Evolutionary conservation across 768 basidiomycete genomes (phyloP).

Genomic region (Termitomyces sp.): DNA sequence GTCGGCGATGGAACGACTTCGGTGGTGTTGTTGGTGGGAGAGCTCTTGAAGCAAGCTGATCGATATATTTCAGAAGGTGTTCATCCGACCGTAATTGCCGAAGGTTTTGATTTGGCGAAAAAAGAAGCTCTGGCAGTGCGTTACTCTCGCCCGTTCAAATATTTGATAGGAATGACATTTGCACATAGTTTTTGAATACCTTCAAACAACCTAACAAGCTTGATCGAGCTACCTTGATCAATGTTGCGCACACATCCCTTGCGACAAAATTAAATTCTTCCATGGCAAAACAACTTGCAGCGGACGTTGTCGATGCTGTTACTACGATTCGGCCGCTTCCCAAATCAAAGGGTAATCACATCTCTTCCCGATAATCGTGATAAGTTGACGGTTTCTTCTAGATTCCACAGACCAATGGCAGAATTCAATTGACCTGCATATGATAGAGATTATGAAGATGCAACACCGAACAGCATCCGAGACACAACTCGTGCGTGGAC

Average conservation of each 20-base stretch:
- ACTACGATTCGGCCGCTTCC: conserved; percentile 74
- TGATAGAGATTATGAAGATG: conserved; percentile 99
- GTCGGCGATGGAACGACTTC: conserved; percentile 99
- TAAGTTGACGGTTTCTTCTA: conserved; percentile 22
- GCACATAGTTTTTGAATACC: conserved; percentile 79
- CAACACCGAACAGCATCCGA: conserved; percentile 97
- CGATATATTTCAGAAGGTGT: conserved; percentile 97
- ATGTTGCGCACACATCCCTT: conserved; percentile 92
- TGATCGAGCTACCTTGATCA: conserved; percentile 88
- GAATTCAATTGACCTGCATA: conserved; percentile 95
- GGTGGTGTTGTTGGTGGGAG: conserved; percentile 92
- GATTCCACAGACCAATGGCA: conserved; percentile 56
- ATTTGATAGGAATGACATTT: conserved; percentile 1
- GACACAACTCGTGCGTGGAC: conserved; percentile 90
- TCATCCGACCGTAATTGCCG: conserved; percentile 92
- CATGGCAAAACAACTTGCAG: conserved; percentile 83
- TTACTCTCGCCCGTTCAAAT: conserved; percentile 12
- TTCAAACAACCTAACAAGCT: conserved; percentile 77
- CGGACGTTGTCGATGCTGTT: conserved; percentile 94
- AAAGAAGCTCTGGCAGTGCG: conserved; percentile 86
- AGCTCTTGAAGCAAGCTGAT: conserved; percentile 95
- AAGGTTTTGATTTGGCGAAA: conserved; percentile 96
- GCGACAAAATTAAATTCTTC: conserved; percentile 83
- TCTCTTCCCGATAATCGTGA: conserved; percentile 8
- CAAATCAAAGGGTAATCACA: conserved; percentile 47